Evolutionary conservation across 2,329 filamentous ascomycete species (phyloP), one percentile per base, ranked within the genome.

Genomic region (Calonectria multiphialidica): DNA sequence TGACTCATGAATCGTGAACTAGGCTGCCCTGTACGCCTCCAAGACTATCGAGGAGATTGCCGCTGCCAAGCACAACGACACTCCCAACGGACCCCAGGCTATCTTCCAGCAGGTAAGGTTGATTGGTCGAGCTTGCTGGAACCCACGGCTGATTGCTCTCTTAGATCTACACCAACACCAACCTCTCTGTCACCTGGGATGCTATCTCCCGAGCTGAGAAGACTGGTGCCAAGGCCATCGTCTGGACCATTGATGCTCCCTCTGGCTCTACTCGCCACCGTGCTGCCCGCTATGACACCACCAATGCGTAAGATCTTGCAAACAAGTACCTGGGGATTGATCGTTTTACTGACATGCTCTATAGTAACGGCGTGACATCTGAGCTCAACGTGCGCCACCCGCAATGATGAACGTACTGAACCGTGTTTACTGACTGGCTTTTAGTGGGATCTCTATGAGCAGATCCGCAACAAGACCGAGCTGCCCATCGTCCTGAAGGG

Each of bases 401-500:
- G 7, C 15, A 35, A 10, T 2, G 21, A 30, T 9, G n/a, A 25
- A 3, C 28, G 2, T 15, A 13, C 16, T 16, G 4, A 13, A 37
- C 6, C 3, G 0, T 10, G 9, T 57, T 23, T 37, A 23, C 72
- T 72, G 55, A 75, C 70, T 1, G 21, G 2, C 2, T 25, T 5
- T 1, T 62, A 77, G 75, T 79, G 77, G 78, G 76, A 79, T 3
- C 74, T 79, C 2, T 74, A 76, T 61, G 77, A 82, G 4, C 72
- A 79, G 78, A 77, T 85, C 62, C 79, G 76, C 55, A 76, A 79
- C 37, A 75, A 77, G 28, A 84, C 83, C 21, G 76, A 74, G 35
- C 81, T 85, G 10, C 83, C 82, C 10, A 79, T 85, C 66, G 81
- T 84, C 42, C 79, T 83, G 23, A 84, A 85, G 77, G 83, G 83